A percentile compares a stretch with the other conserved stretches of the same genome.
Evolutionary conservation across 1,139 yeast species (phyloP).

Genomic region (Kurtzmaniella quercitrusa): DNA sequence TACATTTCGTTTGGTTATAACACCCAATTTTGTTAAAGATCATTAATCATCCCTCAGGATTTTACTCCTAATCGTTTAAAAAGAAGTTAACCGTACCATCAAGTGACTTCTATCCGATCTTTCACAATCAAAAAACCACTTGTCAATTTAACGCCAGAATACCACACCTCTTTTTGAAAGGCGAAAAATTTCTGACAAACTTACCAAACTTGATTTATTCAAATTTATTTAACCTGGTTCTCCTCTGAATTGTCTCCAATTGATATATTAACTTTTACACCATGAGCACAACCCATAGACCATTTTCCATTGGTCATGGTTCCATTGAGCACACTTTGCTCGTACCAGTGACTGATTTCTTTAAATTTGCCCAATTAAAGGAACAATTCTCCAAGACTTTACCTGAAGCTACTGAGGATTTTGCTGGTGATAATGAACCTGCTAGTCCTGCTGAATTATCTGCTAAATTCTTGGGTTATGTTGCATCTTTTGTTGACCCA

Average conservation of each 20-base stretch:
- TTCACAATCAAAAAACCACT: neutral
- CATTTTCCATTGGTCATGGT: constrained; percentile 81
- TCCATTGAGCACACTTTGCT: constrained; percentile 81
- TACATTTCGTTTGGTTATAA: neutral
- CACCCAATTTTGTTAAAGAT: neutral
- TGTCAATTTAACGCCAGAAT: neutral
- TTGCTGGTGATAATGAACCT: constrained; percentile 86
- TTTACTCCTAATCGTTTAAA: neutral
- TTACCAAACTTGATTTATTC: neutral
- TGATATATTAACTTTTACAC: neutral
- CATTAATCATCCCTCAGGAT: neutral
- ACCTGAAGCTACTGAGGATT: constrained; percentile 80
- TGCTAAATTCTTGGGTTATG: constrained; percentile 79
- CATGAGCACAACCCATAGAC: constrained; percentile 41
- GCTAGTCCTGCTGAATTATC: constrained; percentile 82
- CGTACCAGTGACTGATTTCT: constrained; percentile 78
- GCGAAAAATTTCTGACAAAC: no score
- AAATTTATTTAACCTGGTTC: no score
- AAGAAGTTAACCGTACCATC: neutral
- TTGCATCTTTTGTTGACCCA: constrained; percentile 54
- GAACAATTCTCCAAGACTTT: constrained; percentile 78
- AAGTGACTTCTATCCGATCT: neutral
- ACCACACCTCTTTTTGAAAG: neutral
- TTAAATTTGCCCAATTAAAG: constrained; percentile 80
- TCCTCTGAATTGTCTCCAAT: neutral